Evolutionary conservation across 345 rosid genomes (phyloP), one percentile per base, ranked within the genome.

Genomic region (Cardamine occulta): DNA sequence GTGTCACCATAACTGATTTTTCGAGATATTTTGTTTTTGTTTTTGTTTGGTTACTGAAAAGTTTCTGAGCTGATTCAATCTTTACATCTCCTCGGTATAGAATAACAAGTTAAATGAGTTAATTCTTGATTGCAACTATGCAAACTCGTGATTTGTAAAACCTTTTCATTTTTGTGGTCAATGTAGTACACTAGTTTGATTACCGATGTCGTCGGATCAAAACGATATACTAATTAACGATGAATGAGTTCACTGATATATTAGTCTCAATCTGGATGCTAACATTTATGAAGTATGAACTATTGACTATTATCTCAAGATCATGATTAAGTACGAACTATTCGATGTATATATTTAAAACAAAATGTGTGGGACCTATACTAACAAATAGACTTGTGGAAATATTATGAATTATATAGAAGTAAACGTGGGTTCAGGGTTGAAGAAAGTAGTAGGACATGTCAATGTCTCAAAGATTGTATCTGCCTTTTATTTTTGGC

Each of bases 341-440:
- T 62, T 60, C 31, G 9, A 63, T 42, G 7, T 1, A 42, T 45
- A 4, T 31, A 65, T 6, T 1, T 7, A 26, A 65, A 32, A 60
- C 5, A 60, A 10, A 35, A 13, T 31, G 14, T 13, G 45, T 66
- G 29, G 45, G 44, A 32, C 42, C 57, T 17, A 34, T 28, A 29
- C 6, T 18, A 3, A 37, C 13, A 39, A 39, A 39, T 12, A 39
- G 44, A 11, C 44, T 39, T 13, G 72, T 52, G 72, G 62, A 18
- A 14, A 10, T 53, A 53, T n/a, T 12, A 13, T 6, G 13, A 47
- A 29, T 19, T 28, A 28, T 28, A 4, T 3, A 28, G 29, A 28
- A 28, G 75, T 44, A 64, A 74, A 21, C 71, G 77, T 74, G 65
- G 57, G 77, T 14, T 74, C 21, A 4, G 77, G 65, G 64, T 4